These are phyloP conservation scores for Aphanomyces astaci DNA, from an alignment of 352 stramenopile species.

Conservation along the genomic window DNA sequence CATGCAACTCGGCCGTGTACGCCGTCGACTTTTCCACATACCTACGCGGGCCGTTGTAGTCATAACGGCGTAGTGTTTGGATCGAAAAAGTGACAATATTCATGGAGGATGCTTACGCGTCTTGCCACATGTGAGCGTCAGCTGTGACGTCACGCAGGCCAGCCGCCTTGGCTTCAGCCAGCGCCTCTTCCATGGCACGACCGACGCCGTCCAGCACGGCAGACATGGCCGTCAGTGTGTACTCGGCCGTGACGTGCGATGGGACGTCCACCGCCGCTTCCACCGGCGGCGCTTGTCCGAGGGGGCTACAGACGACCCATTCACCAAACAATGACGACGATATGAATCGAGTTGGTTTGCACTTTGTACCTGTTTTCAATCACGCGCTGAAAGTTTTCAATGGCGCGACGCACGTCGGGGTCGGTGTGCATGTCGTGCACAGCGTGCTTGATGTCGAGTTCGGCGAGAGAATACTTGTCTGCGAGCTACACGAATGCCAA, in stretches of 20 bases:
- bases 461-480: slow-evolving; percentile 15
- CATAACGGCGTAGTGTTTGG: background rate
- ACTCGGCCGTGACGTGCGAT: slow-evolving; percentile 56
- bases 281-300: too few relatives aligned
- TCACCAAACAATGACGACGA: background rate
- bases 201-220: slow-evolving; percentile 67
- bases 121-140: slow-evolving; percentile 19
- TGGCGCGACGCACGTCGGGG: slow-evolving; percentile 10
- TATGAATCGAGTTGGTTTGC: background rate
- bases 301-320: background rate
- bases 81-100: too few relatives aligned
- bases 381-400: slow-evolving; percentile 4
- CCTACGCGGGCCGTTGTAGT: background rate
- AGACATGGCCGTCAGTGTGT: slow-evolving; percentile 55
- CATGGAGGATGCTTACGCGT: background rate
- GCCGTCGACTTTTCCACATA: slow-evolving; percentile 13
- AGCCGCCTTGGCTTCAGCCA: slow-evolving; percentile 53
- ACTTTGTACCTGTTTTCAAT: slow-evolving; percentile 16
- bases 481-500: slow-evolving; percentile 13
- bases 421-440: slow-evolving; percentile 4
- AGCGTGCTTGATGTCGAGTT: slow-evolving; percentile 8
- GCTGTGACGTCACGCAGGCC: slow-evolving; percentile 50
- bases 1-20: slow-evolving; percentile 9
- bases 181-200: slow-evolving; percentile 64
- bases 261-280: slow-evolving; percentile 52